These are phyloP conservation scores for Linnemannia elongata DNA, from an alignment of 192 early-diverging fungal genomes.

Conservation along the genomic window DNA sequence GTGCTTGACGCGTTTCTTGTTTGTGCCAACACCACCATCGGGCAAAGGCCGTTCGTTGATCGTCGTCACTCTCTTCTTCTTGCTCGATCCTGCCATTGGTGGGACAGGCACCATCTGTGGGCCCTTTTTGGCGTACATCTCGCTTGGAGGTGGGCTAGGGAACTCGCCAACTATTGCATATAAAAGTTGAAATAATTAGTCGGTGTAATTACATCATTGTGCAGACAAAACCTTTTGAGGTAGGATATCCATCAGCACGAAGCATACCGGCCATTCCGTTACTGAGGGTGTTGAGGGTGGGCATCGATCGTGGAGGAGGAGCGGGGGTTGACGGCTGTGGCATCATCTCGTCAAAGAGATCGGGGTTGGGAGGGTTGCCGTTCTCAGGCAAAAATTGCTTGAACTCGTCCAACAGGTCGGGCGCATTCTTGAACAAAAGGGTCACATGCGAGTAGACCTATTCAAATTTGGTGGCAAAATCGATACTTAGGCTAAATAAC, in stretches of 20 bases:
- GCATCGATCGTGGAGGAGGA: slow-evolving; percentile 52
- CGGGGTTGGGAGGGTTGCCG: slow-evolving; percentile 64
- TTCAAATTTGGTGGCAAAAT: background rate
- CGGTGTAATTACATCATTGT: background rate
- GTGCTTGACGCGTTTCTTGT: slow-evolving; percentile 53
- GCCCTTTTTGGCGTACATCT: slow-evolving; percentile 45
- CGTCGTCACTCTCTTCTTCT: slow-evolving; percentile 37
- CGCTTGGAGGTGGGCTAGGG: slow-evolving; percentile 40
- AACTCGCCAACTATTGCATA: slow-evolving; percentile 34
- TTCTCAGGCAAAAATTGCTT: slow-evolving; percentile 98
- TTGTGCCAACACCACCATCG: slow-evolving; percentile 37
- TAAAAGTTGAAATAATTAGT: background rate
- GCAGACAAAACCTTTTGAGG: background rate
- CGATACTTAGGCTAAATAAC: background rate
- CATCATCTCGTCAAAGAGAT: slow-evolving; percentile 57
- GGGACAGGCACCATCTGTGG: slow-evolving; percentile 14
- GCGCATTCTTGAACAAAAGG: slow-evolving; percentile 84
- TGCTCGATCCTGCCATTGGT: slow-evolving; percentile 29
- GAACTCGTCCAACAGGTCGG: slow-evolving; percentile 96
- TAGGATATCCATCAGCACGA: background rate
- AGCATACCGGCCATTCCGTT: slow-evolving; percentile 66
- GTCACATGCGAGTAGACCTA: slow-evolving; percentile 96
- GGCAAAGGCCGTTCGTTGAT: slow-evolving; percentile 40
- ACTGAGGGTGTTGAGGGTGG: slow-evolving; percentile 58
- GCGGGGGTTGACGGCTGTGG: slow-evolving; percentile 55